phyloP scores from a whole-genome alignment of 192 early-diverging fungal genomes.

The Backusella tuberculispora region DNA sequence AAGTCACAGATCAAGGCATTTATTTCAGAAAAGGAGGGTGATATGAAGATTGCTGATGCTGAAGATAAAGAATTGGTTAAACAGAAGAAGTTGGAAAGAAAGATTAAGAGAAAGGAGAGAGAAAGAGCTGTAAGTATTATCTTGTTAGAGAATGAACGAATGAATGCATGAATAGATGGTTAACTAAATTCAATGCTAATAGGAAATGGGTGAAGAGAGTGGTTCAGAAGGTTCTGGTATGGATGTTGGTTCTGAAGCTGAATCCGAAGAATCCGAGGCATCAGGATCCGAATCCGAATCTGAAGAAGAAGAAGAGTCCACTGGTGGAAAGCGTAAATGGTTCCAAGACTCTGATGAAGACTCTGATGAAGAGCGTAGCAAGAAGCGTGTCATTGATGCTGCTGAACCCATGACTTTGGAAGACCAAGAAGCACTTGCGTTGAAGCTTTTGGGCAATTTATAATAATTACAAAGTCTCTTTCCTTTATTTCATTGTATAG shows the following conservation, averaged over 20 bases:
- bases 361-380: conserved; percentile 38
- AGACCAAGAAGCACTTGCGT: conserved; percentile 65
- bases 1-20: conserved; percentile 66
- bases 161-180: not conserved
- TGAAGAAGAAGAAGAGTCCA: conserved; percentile 58
- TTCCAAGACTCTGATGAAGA: conserved; percentile 30
- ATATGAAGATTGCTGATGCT: conserved; percentile 79
- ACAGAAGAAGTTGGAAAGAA: conserved; percentile 72
- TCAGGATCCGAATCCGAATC: conserved; percentile 63
- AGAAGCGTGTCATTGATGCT: conserved; percentile 54
- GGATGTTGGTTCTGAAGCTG: conserved; percentile 50
- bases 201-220: conserved; percentile 29
- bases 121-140: conserved; percentile 50
- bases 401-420: conserved; percentile 59
- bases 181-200: not conserved
- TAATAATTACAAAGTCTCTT: not conserved
- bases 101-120: conserved; percentile 66
- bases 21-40: conserved; percentile 65
- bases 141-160: not conserved
- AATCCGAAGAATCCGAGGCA: conserved; percentile 57
- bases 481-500: conserved; percentile 7
- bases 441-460: conserved; percentile 48
- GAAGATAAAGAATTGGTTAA: conserved; percentile 75
- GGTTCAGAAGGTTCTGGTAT: conserved; percentile 31
- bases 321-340: conserved; percentile 60